These are phyloP conservation scores for Nitzschia inconspicua DNA, from an alignment of 108 stramenopile genomes.

Conservation along the genomic window DNA sequence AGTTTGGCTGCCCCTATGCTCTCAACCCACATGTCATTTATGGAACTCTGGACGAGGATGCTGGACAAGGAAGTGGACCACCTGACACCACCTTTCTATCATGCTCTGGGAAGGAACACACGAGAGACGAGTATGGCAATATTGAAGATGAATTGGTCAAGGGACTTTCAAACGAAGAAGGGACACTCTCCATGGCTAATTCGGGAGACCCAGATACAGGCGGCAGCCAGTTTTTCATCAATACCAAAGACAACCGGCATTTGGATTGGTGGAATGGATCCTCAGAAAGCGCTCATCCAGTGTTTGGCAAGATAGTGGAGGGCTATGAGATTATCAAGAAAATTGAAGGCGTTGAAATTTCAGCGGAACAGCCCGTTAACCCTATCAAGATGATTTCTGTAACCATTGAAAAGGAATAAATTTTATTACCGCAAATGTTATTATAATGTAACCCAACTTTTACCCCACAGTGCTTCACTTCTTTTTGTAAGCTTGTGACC, in stretches of 20 bases:
- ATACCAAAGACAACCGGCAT: constrained; percentile 48
- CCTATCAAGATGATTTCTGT: constrained; percentile 54
- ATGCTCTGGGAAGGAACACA: constrained; percentile 35
- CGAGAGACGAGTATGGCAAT: constrained; percentile 37
- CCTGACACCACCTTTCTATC: constrained; percentile 33
- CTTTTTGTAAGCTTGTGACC: constrained; percentile 33
- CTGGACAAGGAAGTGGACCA: constrained; percentile 45
- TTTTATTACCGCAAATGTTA: too few species aligned
- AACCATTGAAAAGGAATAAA: constrained; percentile 13
- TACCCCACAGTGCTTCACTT: neutral
- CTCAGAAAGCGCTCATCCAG: constrained; percentile 52
- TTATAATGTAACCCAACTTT: too few species aligned
- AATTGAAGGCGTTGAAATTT: constrained; percentile 34
- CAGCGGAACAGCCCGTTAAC: constrained; percentile 41
- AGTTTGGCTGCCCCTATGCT: constrained; percentile 55
- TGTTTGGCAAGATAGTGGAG: constrained; percentile 55
- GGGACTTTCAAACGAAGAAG: constrained; percentile 39
- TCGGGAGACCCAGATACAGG: constrained; percentile 48
- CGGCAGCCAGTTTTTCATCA: constrained; percentile 61
- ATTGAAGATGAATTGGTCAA: constrained; percentile 41
- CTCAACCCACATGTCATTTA: constrained; percentile 38
- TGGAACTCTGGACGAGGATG: constrained; percentile 37
- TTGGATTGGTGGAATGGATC: constrained; percentile 46
- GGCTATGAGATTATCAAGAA: constrained; percentile 43
- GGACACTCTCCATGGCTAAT: constrained; percentile 59